Conservation (phyloP, 805 yeast species). For the Candida pseudoglaebosa region DNA sequence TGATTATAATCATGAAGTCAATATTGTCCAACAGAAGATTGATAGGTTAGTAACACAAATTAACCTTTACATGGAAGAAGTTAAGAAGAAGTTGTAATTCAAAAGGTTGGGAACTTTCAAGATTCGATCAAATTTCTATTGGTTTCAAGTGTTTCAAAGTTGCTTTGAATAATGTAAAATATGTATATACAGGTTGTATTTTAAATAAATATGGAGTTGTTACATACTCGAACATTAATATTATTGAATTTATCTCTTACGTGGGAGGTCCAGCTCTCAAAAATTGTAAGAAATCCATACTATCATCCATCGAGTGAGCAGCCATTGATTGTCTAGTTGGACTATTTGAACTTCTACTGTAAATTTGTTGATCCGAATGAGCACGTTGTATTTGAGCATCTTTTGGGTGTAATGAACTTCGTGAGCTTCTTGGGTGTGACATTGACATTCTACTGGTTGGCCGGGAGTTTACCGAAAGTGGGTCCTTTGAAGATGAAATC, state of each 20-base stretch:
- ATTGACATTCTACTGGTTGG: background rate
- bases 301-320: conserved; percentile 18
- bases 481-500: conserved; percentile 1
- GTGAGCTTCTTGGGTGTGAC: conserved; percentile 1
- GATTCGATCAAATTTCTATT: too few species aligned
- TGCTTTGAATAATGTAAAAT: background rate
- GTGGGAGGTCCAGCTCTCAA: conserved; percentile 31
- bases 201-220: background rate
- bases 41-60: conserved; percentile 54
- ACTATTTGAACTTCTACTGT: background rate
- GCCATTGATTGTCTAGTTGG: conserved; percentile 3
- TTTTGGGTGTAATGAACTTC: background rate
- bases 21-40: conserved; percentile 50
- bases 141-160: too few species aligned
- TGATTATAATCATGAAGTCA: conserved; percentile 50
- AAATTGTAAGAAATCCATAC: conserved; percentile 46
- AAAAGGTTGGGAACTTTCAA: too few species aligned
- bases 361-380: background rate
- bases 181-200: background rate
- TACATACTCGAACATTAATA: background rate
- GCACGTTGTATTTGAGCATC: background rate
- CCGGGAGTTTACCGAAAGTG: background rate
- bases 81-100: conserved; percentile 32
- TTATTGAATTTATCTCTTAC: background rate
- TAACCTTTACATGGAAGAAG: conserved; percentile 48